These are phyloP conservation scores for Parietaria judaica DNA, from an alignment of 306 rosid genomes.

Conservation along the genomic window DNA sequence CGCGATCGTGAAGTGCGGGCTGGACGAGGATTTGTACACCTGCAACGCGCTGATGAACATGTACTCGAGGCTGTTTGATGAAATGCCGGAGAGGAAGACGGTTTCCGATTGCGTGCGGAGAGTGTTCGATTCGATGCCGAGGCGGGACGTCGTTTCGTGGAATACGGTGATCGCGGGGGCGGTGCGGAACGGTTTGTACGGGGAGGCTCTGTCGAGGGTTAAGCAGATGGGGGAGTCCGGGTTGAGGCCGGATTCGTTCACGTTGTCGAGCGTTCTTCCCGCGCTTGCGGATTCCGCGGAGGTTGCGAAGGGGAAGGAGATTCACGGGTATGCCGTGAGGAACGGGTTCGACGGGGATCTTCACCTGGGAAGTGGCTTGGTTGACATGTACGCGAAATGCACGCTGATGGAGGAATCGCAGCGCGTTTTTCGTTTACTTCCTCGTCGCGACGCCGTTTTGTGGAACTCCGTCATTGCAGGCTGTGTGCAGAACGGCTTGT, in stretches of 20 bases:
- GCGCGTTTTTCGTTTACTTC: slow-evolving; percentile 37
- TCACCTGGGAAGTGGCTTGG: slow-evolving; percentile 70
- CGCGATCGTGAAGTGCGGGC: slow-evolving; percentile 35
- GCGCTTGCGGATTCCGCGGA: slow-evolving; percentile 58
- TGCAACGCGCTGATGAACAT: slow-evolving; percentile 73
- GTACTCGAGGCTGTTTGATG: slow-evolving; percentile 52
- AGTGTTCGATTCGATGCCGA: slow-evolving; percentile 64
- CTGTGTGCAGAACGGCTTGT: slow-evolving; percentile 75
- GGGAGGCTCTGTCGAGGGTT: slow-evolving; percentile 46
- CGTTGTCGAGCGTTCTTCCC: slow-evolving; percentile 78
- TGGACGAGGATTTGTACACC: slow-evolving; percentile 53
- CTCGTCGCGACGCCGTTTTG: slow-evolving; percentile 45
- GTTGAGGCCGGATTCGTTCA: slow-evolving; percentile 64
- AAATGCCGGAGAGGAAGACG: slow-evolving; percentile 19
- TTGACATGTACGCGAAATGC: slow-evolving; percentile 88
- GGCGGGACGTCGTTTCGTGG: slow-evolving; percentile 75
- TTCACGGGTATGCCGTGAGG: slow-evolving; percentile 63
- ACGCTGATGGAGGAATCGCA: slow-evolving; percentile 38
- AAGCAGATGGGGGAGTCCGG: slow-evolving; percentile 45
- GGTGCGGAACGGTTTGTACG: slow-evolving; percentile 57
- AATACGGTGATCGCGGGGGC: slow-evolving; percentile 66
- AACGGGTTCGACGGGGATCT: slow-evolving; percentile 56
- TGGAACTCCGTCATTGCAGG: slow-evolving; percentile 87
- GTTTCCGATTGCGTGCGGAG: slow-evolving; percentile 33
- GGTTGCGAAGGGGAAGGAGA: slow-evolving; percentile 65